phyloP scores from a whole-genome alignment of 176 grass and related monocot species.

The Aegilops tauschii region DNA sequence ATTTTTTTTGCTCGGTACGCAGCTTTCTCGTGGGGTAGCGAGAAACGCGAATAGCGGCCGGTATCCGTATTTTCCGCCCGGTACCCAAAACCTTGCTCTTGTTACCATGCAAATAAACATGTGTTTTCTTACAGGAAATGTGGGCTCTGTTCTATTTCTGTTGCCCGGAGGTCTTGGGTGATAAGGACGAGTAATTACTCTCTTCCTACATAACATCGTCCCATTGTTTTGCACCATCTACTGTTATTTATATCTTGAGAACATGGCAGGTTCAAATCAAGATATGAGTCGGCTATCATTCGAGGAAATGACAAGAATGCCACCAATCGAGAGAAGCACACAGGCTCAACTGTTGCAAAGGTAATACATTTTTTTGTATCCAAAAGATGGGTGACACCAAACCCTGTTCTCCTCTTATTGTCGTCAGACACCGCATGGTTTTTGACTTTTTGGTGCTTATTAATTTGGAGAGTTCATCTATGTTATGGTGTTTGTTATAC shows the following conservation, averaged over 20 bases:
- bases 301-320: conserved; percentile 97
- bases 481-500: neutral
- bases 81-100: neutral
- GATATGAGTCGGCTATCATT: conserved; percentile 77
- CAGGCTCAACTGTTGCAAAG: conserved; percentile 82
- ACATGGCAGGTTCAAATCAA: conserved; percentile 67
- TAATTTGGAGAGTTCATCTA: conserved; percentile 8
- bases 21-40: too few relatives aligned
- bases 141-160: conserved; percentile 96
- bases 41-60: too few relatives aligned
- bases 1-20: too few relatives aligned
- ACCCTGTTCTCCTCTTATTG: neutral
- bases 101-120: conserved; percentile 13
- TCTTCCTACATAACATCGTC: conserved; percentile 21
- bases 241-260: conserved; percentile 19
- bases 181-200: conserved; percentile 63
- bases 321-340: conserved; percentile 66
- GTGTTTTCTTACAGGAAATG: conserved; percentile 70
- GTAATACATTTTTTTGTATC: conserved; percentile 32
- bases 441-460: neutral
- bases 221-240: conserved; percentile 18
- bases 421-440: neutral
- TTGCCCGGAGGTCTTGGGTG: conserved; percentile 84
- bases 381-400: neutral
- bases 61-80: too few relatives aligned